Evolutionary conservation across 768 basidiomycete species (phyloP), one percentile per base, ranked within the genome.

Genomic region (Cystoderma amianthinum): DNA sequence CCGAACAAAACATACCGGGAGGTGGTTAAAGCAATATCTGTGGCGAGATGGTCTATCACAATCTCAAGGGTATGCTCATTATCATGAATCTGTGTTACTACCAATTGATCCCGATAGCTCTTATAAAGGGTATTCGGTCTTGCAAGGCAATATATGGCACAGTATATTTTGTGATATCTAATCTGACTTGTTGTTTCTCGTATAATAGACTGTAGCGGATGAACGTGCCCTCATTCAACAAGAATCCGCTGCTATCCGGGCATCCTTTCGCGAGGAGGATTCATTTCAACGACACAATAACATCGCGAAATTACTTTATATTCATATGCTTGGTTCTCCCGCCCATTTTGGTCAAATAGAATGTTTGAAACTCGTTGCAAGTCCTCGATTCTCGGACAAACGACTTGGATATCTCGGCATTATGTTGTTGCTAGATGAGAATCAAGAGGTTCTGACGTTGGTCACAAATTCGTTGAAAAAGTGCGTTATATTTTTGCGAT

Each of bases 281-380:
- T 82, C 92, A 2, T 91, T 85, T 61, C 78, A 91, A 43, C 83
- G 96, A 41, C 88, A 99, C 61, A 88, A 98, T 72, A 98, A 94
- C 64, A 83, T 99, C 57, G 95, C 94, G 44, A 98, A 98, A 59
- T 77, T 98, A 17, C 80, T 99, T 45, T 98, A 99, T 68, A 96
- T 96, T 65, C 90, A 95, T 60, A 97, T 99, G 93, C 82, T 96
- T 28, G 96, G 96, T 42, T 97, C 94, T 34, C 91, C 93, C 6
- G 96, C 96, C 21, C 96, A 99, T 61, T 99, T 97, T 58, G 96
- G 95, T 40, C 96, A 99, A 72, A 97, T 99, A 60, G 92, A 95
- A 69, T 94, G 92, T 63, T 68, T 93, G 51, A 93, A 92, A 59
- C 81, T 93, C 34, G 93, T 96, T 28, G 93, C 93, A 22, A 91